phyloP scores from a whole-genome alignment of 192 early-diverging fungal species.

The Backusella westeae region DNA sequence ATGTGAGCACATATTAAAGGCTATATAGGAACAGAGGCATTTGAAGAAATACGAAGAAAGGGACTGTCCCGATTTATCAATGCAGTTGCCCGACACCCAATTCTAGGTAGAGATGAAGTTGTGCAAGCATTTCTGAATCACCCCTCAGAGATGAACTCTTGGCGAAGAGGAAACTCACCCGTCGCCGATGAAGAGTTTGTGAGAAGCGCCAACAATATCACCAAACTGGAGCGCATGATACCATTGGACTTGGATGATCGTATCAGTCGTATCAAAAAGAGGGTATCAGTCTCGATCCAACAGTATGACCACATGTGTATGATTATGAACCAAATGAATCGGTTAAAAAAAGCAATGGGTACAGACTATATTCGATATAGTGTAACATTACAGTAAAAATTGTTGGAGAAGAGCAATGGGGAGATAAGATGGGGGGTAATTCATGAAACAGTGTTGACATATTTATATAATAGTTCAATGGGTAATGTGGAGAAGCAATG shows the following conservation, averaged over 20 bases:
- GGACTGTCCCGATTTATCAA: conserved; percentile 73
- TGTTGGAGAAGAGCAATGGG: not conserved
- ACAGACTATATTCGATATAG: conserved; percentile 55
- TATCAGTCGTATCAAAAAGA: conserved; percentile 40
- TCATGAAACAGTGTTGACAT: too few relatives aligned
- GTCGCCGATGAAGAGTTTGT: conserved; percentile 55
- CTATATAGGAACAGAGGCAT: conserved; percentile 48
- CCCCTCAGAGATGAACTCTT: conserved; percentile 53
- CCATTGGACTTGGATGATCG: conserved; percentile 52
- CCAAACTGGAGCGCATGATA: conserved; percentile 38
- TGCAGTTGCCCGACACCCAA: conserved; percentile 71
- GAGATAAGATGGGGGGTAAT: not conserved
- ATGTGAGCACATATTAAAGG: too few relatives aligned
- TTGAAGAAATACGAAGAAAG: conserved; percentile 67
- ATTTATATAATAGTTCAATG: conserved; percentile 41
- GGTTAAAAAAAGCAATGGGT: conserved; percentile 55
- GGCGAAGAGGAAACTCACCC: conserved; percentile 43
- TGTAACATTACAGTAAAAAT: conserved; percentile 47
- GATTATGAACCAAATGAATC: conserved; percentile 55
- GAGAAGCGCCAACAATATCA: conserved; percentile 25
- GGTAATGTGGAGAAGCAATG: conserved; percentile 54
- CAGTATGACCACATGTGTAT: conserved; percentile 58
- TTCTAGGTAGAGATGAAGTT: conserved; percentile 60
- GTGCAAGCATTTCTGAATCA: conserved; percentile 67
- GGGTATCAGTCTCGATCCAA: conserved; percentile 47